These are phyloP conservation scores for Cryptococcus sp. DNA, from an alignment of 1,284 basidiomycete genomes.

Conservation along the genomic window DNA sequence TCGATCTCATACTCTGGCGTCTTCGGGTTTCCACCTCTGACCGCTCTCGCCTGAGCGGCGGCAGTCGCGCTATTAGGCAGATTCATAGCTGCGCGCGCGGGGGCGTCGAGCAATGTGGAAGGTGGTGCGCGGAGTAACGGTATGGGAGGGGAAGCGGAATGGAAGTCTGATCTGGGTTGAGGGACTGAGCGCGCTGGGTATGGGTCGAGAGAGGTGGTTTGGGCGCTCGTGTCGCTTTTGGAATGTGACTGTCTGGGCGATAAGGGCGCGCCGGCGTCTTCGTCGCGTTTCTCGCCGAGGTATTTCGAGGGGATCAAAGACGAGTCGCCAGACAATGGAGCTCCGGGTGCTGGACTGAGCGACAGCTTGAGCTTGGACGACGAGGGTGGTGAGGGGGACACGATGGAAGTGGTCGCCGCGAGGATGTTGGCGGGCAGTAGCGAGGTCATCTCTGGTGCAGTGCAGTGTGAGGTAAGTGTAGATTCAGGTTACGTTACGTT, in stretches of 20 bases:
- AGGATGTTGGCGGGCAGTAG: constrained; percentile 17
- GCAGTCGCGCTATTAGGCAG: constrained; percentile 44
- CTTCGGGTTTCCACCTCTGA: constrained; percentile 33
- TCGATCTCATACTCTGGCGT: constrained; percentile 47
- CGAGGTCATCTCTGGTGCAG: constrained; percentile 10
- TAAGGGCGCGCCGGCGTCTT: constrained; percentile 6
- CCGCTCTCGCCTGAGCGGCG: constrained; percentile 43
- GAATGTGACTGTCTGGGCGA: constrained; percentile 5
- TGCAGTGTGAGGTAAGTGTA: background rate
- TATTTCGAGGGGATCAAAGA: constrained; percentile 25
- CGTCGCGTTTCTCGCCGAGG: constrained; percentile 19
- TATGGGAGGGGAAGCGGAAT: constrained; percentile 12
- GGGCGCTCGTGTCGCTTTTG: background rate
- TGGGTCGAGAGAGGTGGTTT: constrained; percentile 18
- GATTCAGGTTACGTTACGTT: too few species aligned
- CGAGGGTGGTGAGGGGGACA: constrained; percentile 7
- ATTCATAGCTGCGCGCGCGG: constrained; percentile 46
- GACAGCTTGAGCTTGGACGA: constrained; percentile 4
- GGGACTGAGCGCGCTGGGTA: constrained; percentile 12
- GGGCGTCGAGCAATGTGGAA: constrained; percentile 45
- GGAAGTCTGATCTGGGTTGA: constrained; percentile 1
- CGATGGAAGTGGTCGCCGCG: constrained; percentile 12
- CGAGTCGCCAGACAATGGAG: constrained; percentile 25
- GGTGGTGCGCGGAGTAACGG: constrained; percentile 35
- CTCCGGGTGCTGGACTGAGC: constrained; percentile 15